phyloP scores from a whole-genome alignment of 805 yeast species.

The Metschnikowia reukaufii region DNA sequence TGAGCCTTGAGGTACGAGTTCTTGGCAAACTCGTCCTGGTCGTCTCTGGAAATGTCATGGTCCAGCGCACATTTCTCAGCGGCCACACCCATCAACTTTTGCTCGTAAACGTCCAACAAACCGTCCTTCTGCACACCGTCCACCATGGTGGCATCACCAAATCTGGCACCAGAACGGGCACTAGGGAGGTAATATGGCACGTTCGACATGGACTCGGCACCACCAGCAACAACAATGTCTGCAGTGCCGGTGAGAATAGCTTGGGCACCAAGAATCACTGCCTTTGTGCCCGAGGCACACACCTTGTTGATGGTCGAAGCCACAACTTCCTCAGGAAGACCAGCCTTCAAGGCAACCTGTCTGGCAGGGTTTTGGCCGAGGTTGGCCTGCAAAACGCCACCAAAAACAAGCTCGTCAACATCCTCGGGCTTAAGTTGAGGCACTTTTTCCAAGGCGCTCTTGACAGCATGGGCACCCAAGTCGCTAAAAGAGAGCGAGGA shows the following conservation, averaged over 20 bases:
- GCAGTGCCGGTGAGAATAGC: constrained; percentile 84
- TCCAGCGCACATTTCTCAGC: constrained; percentile 96
- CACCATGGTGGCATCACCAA: constrained; percentile 74
- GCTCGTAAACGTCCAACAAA: constrained; percentile 85
- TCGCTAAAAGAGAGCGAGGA: constrained; percentile 77
- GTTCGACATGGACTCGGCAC: constrained; percentile 97
- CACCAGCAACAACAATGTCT: constrained; percentile 93
- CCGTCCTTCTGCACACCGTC: constrained; percentile 96
- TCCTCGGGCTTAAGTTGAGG: constrained; percentile 74
- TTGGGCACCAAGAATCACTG: constrained; percentile 89
- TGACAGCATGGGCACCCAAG: constrained; percentile 90
- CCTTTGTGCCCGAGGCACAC: constrained; percentile 94
- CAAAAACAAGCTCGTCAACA: constrained; percentile 89
- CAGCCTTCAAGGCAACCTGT: constrained; percentile 92
- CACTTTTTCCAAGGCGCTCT: constrained; percentile 79
- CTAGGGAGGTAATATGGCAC: constrained; percentile 88
- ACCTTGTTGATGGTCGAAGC: constrained; percentile 95
- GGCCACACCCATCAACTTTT: constrained; percentile 90
- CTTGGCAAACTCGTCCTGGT: constrained; percentile 87
- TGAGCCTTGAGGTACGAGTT: constrained; percentile 84
- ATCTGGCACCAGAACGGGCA: constrained; percentile 87
- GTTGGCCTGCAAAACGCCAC: constrained; percentile 89
- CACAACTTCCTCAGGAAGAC: constrained; percentile 73
- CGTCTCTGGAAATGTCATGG: constrained; percentile 72
- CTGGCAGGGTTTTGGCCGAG: constrained; percentile 98